These are phyloP conservation scores for Nakazawaea wyomingensis DNA, from an alignment of 805 yeast genomes.

Conservation along the genomic window DNA sequence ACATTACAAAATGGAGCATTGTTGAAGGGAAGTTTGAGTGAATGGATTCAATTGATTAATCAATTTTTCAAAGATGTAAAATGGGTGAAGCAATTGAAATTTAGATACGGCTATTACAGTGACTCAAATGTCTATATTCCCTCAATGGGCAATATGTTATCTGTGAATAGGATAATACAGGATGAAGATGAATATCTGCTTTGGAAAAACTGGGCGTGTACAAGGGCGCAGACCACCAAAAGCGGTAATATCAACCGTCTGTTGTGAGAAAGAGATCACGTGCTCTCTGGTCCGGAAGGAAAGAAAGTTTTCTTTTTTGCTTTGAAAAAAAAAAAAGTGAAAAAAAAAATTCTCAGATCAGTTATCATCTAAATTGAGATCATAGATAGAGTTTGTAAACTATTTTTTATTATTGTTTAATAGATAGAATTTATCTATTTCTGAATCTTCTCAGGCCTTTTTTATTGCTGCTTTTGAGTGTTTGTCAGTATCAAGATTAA, in stretches of 20 bases:
- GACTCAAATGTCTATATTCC: constrained; percentile 20
- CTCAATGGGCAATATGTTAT: constrained; percentile 13
- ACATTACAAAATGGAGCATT: constrained; percentile 49
- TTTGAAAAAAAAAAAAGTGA: background rate
- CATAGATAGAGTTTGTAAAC: too few species aligned
- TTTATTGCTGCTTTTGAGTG: too few species aligned
- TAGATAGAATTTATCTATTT: too few species aligned
- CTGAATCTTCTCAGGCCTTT: too few species aligned
- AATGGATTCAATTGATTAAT: constrained; percentile 50
- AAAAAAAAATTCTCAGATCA: constrained; percentile 11
- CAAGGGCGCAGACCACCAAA: background rate
- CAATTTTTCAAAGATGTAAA: constrained; percentile 49
- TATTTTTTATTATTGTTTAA: too few species aligned
- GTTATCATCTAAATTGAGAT: too few species aligned
- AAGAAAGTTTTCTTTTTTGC: constrained; percentile 7
- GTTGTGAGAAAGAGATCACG: background rate
- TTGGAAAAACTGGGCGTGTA: constrained; percentile 25
- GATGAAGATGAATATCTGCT: constrained; percentile 25
- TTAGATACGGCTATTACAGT: constrained; percentile 30
- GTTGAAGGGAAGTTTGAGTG: constrained; percentile 41
- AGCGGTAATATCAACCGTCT: background rate
- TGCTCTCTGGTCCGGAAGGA: background rate
- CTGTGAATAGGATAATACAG: constrained; percentile 23
- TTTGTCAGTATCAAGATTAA: too few species aligned
- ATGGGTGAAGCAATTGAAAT: constrained; percentile 58